These are phyloP conservation scores for Amaranthus palmeri DNA, from an alignment of 148 eudicot genomes.

Conservation along the genomic window DNA sequence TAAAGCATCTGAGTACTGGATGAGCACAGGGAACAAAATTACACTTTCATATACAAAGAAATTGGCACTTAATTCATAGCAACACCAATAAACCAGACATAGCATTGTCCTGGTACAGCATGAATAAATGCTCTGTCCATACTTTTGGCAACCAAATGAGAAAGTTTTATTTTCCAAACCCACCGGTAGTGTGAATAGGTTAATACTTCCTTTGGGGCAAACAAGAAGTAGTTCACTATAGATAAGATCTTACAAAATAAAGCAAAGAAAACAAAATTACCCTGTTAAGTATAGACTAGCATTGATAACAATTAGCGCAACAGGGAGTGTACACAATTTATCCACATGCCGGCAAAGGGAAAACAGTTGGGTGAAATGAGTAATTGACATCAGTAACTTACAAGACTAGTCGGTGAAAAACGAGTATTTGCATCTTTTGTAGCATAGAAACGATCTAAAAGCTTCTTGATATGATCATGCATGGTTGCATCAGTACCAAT, in stretches of 20 bases:
- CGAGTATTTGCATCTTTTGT: slow-evolving; percentile 78
- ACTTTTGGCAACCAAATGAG: background rate
- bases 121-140: background rate
- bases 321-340: background rate
- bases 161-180: no score
- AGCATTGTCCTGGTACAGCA: background rate
- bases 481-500: slow-evolving; percentile 99
- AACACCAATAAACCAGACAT: background rate
- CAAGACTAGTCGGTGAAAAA: slow-evolving; percentile 88
- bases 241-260: background rate
- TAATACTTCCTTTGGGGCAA: no score
- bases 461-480: slow-evolving; percentile 98
- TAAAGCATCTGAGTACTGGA: background rate
- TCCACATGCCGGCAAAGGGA: background rate
- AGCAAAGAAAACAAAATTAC: background rate
- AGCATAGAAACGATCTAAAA: slow-evolving; percentile 94
- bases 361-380: background rate
- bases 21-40: background rate
- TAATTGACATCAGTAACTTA: slow-evolving; percentile 26
- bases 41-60: background rate
- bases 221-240: background rate
- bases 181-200: no score
- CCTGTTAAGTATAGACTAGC: background rate
- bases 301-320: background rate
- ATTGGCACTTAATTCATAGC: background rate